Evolutionary conservation across 148 eudicot genomes (phyloP), one percentile per base, ranked within the genome.

Genomic region (Gaultheria prostrata): DNA sequence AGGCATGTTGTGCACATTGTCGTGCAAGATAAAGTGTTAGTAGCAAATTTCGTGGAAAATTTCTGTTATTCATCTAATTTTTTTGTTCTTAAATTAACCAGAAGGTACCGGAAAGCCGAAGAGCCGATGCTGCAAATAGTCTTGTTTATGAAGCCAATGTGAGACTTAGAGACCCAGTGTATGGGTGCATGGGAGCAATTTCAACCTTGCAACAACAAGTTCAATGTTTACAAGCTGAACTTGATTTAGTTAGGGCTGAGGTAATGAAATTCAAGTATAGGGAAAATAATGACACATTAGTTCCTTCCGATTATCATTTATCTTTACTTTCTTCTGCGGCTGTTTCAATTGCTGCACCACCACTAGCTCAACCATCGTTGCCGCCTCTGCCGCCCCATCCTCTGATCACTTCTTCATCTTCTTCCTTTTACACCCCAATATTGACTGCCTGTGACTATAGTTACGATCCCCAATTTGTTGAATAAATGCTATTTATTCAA

Each of bases 101-200:
- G 93, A 91, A 91, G 78, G 90, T 89, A 21, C 92, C 92, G n/a
- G 92, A 90, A 57, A 86, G 51, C 67, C 93, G 84, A 87, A 87
- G 93, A 87, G 92, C 90, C 8, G 93, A 91, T 65, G 91, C 92
- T 39, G 93, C 90, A 5, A 88, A 88, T 17, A 91, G 92, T 77
- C 82, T 91, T 15, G 93, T 90, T 70, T 91, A 91, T 56, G 93
- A 91, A 81, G 93, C 93, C 33, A 91, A 87, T 86, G 91, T 86
- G 73, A 88, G 93, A 86, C 76, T 91, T 61, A 87, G 91, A 78
- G 93, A 91, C 79, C 93, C 93, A 56, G 89, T 91, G 67, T 91
- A 91, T 49, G 93, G 93, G 53, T 89, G 92, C 89, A 90, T 88
- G 89, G 93, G 93, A 11, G 90, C 91, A 24, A 91, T 91, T 84